Evolutionary conservation across 2,329 filamentous ascomycete species (phyloP).

Genomic region (Clarireedia paspali): DNA sequence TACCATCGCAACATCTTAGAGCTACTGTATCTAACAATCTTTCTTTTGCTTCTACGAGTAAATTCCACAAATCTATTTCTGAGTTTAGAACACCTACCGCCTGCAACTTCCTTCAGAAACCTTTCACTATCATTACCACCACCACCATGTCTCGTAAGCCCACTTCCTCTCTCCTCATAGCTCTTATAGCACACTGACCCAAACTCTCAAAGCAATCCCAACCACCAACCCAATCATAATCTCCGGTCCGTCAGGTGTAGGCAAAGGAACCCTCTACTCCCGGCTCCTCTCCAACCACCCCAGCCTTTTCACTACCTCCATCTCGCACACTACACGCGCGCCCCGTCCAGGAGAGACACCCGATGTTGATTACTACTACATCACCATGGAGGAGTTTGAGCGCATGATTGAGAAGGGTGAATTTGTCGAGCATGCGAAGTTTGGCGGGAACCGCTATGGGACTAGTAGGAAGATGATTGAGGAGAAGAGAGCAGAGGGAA

Average conservation of each 20-base stretch:
- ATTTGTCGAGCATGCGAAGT: slow-evolving; percentile 81
- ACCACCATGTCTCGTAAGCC: slow-evolving; percentile 19
- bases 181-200: background rate
- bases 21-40: too few relatives aligned
- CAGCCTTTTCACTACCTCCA: slow-evolving; percentile 47
- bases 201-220: slow-evolving; percentile 10
- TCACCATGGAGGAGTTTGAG: slow-evolving; percentile 58
- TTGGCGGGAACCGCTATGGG: slow-evolving; percentile 81
- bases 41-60: too few relatives aligned
- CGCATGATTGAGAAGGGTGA: slow-evolving; percentile 58
- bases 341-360: slow-evolving; percentile 69
- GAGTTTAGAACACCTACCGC: background rate
- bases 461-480: slow-evolving; percentile 70
- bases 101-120: background rate
- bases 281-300: slow-evolving; percentile 56
- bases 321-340: slow-evolving; percentile 71
- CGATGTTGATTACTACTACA: slow-evolving; percentile 77
- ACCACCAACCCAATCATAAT: slow-evolving; percentile 57
- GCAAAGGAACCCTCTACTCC: slow-evolving; percentile 74
- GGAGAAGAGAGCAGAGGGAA: slow-evolving; percentile 61
- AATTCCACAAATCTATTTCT: background rate
- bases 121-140: background rate
- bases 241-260: slow-evolving; percentile 71
- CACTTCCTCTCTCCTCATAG: slow-evolving; percentile 1
- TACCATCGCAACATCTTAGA: background rate